Evolutionary conservation across 768 basidiomycete genomes (phyloP).

Genomic region (Chiua virens): DNA sequence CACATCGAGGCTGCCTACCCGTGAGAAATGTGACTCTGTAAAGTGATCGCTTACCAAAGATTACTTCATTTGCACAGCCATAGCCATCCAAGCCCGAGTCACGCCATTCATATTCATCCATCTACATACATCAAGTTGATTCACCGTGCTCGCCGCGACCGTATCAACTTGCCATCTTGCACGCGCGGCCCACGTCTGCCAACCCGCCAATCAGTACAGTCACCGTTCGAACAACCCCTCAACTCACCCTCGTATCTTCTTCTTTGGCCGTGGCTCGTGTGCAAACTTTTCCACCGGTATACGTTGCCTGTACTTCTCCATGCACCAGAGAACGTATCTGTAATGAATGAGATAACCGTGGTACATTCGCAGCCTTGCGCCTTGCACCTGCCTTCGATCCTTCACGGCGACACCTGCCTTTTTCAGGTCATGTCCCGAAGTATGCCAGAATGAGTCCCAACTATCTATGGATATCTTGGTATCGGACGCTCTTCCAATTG

Average conservation of each 20-base stretch:
- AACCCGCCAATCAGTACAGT: background rate
- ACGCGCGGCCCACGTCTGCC: slow-evolving; percentile 71
- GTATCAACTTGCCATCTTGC: slow-evolving; percentile 73
- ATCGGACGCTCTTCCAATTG: slow-evolving; percentile 69
- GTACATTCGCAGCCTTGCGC: background rate
- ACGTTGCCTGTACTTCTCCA: slow-evolving; percentile 74
- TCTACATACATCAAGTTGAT: slow-evolving; percentile 9
- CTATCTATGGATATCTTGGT: slow-evolving; percentile 60
- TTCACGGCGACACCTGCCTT: slow-evolving; percentile 62
- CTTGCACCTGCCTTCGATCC: slow-evolving; percentile 62
- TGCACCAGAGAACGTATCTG: slow-evolving; percentile 84
- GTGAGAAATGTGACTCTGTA: slow-evolving; percentile 34
- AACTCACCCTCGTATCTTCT: slow-evolving; percentile 77
- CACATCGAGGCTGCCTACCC: slow-evolving; percentile 37
- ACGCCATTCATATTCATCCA: slow-evolving; percentile 13
- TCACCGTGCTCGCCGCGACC: slow-evolving; percentile 51
- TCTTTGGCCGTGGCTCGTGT: slow-evolving; percentile 65
- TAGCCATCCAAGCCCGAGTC: slow-evolving; percentile 14
- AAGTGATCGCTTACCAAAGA: slow-evolving; percentile 24
- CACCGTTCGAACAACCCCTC: background rate
- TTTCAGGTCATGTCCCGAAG: slow-evolving; percentile 56
- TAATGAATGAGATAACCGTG: slow-evolving; percentile 5
- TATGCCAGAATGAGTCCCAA: slow-evolving; percentile 77
- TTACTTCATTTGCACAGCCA: slow-evolving; percentile 11
- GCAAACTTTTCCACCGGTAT: slow-evolving; percentile 58